A percentile compares a stretch with the other conserved stretches of the same genome.
Evolutionary conservation across 192 early-diverging fungal species (phyloP).

Genomic region (Haplosporangium gracile): DNA sequence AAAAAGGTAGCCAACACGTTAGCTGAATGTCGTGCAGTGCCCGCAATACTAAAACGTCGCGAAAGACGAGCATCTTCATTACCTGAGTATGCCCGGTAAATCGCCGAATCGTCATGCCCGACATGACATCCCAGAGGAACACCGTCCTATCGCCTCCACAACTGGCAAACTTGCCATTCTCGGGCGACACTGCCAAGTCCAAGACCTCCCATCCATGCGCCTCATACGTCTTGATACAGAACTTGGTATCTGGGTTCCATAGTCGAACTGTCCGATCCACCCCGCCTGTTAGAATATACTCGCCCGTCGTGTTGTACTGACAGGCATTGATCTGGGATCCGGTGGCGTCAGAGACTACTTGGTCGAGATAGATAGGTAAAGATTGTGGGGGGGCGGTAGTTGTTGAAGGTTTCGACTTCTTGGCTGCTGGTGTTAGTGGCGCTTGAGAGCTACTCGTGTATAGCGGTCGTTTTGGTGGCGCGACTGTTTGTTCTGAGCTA

Average conservation of each 20-base stretch:
- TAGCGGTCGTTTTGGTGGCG: neutral
- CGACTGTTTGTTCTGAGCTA: neutral
- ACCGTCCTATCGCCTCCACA: conserved; percentile 87
- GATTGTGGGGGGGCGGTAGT: neutral
- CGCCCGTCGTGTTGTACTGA: conserved; percentile 77
- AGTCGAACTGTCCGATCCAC: conserved; percentile 79
- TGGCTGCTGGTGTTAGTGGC: conserved; percentile 8
- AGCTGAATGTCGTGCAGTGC: too few relatives aligned
- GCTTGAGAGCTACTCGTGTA: neutral
- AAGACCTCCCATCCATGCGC: conserved; percentile 92
- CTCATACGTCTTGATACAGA: conserved; percentile 80
- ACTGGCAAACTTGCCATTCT: conserved; percentile 79
- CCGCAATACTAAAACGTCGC: neutral
- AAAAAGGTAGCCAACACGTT: neutral
- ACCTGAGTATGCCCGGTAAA: conserved; percentile 85
- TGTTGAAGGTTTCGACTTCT: neutral
- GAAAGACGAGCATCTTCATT: neutral
- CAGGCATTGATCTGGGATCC: conserved; percentile 51
- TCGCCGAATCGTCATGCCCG: conserved; percentile 77
- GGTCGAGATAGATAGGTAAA: conserved; percentile 37
- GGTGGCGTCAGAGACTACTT: conserved; percentile 41
- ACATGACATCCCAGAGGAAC: conserved; percentile 89
- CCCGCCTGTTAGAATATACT: conserved; percentile 88
- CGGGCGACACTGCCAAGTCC: conserved; percentile 75
- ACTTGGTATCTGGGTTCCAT: conserved; percentile 77